A percentile compares a stretch with the other conserved stretches of the same genome.
Evolutionary conservation across 805 yeast genomes (phyloP).

Genomic region (Candida pseudoglaebosa): DNA sequence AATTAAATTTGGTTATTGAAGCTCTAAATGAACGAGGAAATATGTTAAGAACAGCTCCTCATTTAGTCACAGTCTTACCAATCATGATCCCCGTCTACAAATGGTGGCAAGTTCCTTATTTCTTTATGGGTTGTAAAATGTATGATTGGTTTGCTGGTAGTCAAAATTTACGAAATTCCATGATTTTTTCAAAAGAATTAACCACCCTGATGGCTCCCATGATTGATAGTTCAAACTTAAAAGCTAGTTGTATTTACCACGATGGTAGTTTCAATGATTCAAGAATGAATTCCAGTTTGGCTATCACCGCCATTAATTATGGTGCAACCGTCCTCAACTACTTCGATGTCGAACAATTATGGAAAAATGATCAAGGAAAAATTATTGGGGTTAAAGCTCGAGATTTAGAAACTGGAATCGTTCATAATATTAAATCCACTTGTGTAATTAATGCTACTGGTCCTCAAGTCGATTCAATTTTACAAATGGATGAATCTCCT

Average conservation of each 20-base stretch:
- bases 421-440: slow-evolving; percentile 60
- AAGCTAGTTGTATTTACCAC: slow-evolving; percentile 90
- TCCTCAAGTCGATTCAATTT: slow-evolving; percentile 78
- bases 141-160: slow-evolving; percentile 91
- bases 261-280: slow-evolving; percentile 95
- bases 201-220: slow-evolving; percentile 80
- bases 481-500: slow-evolving; percentile 80
- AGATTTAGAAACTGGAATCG: slow-evolving; percentile 67
- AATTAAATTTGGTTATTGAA: slow-evolving; percentile 38
- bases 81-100: slow-evolving; percentile 94
- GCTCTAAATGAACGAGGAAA: slow-evolving; percentile 47
- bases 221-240: slow-evolving; percentile 72
- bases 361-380: slow-evolving; percentile 59
- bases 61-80: slow-evolving; percentile 79
- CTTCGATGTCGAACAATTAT: slow-evolving; percentile 70
- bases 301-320: slow-evolving; percentile 75
- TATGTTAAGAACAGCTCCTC: slow-evolving; percentile 88
- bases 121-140: slow-evolving; percentile 84
- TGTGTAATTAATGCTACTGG: slow-evolving; percentile 91
- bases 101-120: slow-evolving; percentile 95
- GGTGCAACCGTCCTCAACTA: slow-evolving; percentile 92
- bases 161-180: slow-evolving; percentile 77
- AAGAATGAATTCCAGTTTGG: slow-evolving; percentile 82
- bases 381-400: slow-evolving; percentile 72
- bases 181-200: slow-evolving; percentile 60